Base-by-base conservation (phyloP, 2,329 filamentous ascomycete species). In the Claviceps purpurea region DNA sequence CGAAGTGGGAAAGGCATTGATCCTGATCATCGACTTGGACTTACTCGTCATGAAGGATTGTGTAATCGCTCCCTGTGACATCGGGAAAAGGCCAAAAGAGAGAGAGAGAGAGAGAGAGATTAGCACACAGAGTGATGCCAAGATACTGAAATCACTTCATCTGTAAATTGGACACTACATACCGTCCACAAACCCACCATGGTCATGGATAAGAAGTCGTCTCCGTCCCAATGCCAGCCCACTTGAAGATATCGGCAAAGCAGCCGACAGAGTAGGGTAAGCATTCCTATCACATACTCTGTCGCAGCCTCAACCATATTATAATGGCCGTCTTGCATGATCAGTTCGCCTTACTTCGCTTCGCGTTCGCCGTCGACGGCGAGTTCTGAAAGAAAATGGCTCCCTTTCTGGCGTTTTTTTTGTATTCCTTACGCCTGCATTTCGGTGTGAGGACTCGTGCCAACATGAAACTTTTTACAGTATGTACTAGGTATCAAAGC, bases 211-310 rank as follows among this genome's bases (percentile, higher is more conserved):
- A 49, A 40, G 42, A 26, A 47, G 41, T 52, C 51, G 24, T 52
- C 51, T 30, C 51, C 51, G 7, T 49, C 51, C 51, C 51, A 52
- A 14, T 41, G 49, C 38, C 24, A 40, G 37, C 47, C 41, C 24
- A 52, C 51, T 20, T 37, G 7, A 39, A 16, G 47, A 39, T 13
- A 22, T 10, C 51, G 51, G n/a, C 47, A 52, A n/a, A 8, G 4
- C 5, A 52, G 6, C 7, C 51, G 51, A 26, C 26, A 18, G 14
- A 49, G 8, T 7, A 52, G n/a, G 13, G 49, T 26, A 5, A 40
- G 14, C 2, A 52, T 1, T 20, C 51, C 51, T 18, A 52, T 2
- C 20, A 7, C 46, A 20, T 26, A 52, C 24, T 49, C 47, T 20
- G 13, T 37, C 41, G 1, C 10, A 34, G 30, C 3, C 11, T 34